phyloP scores from a whole-genome alignment of 2,329 filamentous ascomycete genomes.

The Hypoxylon sp. region DNA sequence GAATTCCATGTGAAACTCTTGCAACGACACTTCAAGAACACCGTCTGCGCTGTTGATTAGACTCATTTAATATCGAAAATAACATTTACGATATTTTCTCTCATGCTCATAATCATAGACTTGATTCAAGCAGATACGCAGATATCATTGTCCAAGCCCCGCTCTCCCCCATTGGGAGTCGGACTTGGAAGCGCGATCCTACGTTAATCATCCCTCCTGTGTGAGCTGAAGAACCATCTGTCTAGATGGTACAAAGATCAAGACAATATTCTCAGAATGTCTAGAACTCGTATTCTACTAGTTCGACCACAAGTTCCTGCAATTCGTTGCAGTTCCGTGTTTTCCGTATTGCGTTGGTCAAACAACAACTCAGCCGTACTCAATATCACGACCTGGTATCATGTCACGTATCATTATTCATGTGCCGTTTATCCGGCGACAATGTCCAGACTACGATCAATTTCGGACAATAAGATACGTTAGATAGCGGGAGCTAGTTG shows the following conservation, averaged over 20 bases:
- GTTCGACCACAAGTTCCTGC: neutral
- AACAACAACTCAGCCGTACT: constrained; percentile 1
- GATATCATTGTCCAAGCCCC: neutral
- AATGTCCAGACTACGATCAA: neutral
- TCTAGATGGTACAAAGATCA: neutral
- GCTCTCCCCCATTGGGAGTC: neutral
- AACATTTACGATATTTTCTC: neutral
- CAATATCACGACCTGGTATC: neutral
- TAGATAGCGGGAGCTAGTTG: neutral
- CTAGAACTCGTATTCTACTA: neutral
- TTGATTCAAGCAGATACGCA: neutral
- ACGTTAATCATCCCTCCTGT: neutral
- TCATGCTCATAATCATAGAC: neutral
- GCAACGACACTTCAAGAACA: constrained; percentile 5
- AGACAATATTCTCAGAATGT: neutral
- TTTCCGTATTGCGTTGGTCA: neutral
- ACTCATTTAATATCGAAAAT: neutral
- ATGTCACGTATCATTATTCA: neutral
- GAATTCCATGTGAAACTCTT: constrained; percentile 29
- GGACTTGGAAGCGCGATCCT: neutral
- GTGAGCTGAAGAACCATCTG: neutral
- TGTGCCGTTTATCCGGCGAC: neutral
- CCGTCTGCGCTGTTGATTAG: neutral
- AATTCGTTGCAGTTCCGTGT: neutral
- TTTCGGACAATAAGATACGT: neutral